Conservation (phyloP, 345 rosid genomes). For the Tarenaya hassleriana region DNA sequence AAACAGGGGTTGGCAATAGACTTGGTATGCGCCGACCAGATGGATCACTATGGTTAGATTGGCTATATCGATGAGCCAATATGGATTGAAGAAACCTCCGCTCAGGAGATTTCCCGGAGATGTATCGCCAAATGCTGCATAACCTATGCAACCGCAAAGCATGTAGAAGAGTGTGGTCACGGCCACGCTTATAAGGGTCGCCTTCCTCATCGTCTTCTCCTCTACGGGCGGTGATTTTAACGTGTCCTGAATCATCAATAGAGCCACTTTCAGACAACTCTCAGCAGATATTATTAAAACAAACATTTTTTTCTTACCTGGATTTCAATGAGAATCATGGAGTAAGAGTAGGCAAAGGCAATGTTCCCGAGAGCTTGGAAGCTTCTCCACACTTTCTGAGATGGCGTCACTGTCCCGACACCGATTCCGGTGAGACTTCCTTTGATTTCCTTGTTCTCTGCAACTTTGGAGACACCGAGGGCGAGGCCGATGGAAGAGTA, state of each 20-base stretch:
- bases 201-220: constrained; percentile 75
- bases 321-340: constrained; percentile 63
- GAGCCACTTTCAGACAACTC: too few species aligned
- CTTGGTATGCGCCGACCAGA: constrained; percentile 73
- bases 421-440: constrained; percentile 59
- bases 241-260: constrained; percentile 47
- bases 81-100: constrained; percentile 77
- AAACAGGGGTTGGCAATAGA: constrained; percentile 8
- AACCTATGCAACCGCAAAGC: constrained; percentile 75
- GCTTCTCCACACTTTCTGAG: constrained; percentile 57
- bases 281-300: too few species aligned
- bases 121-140: constrained; percentile 72
- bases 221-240: constrained; percentile 74
- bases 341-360: constrained; percentile 70
- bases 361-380: constrained; percentile 76
- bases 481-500: constrained; percentile 33
- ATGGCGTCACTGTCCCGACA: constrained; percentile 38
- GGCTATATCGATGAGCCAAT: constrained; percentile 70
- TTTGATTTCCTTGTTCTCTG: constrained; percentile 38
- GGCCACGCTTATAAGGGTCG: constrained; percentile 37
- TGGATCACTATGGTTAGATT: constrained; percentile 67
- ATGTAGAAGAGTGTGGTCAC: constrained; percentile 56
- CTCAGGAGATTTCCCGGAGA: constrained; percentile 76
- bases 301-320: constrained; percentile 36
- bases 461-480: constrained; percentile 25